Conservation (phyloP, 78 protist genomes). For the Acrasis kona region DNA sequence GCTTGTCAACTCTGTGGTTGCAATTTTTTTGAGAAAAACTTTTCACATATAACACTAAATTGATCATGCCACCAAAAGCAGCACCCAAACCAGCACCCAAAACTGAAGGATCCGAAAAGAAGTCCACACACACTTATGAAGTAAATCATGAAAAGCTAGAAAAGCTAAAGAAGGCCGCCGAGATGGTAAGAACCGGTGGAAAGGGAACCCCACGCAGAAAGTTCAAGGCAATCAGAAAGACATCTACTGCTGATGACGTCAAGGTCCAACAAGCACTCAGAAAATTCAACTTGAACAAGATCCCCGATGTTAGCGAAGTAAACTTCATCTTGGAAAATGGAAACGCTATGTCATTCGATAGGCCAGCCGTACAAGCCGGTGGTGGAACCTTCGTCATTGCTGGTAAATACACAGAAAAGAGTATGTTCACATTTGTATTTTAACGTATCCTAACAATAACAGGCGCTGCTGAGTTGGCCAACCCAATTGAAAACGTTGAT, state of each 20-base stretch:
- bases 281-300: background rate
- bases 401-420: background rate
- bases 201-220: conserved; percentile 12
- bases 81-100: too few relatives aligned
- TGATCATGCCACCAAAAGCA: too few relatives aligned
- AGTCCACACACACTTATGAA: background rate
- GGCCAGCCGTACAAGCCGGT: background rate
- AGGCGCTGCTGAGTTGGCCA: too few relatives aligned
- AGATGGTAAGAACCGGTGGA: conserved; percentile 15
- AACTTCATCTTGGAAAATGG: conserved; percentile 3
- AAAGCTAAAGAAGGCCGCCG: background rate
- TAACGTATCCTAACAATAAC: too few relatives aligned
- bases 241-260: background rate
- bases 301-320: conserved; percentile 11
- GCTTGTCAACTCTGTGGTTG: too few relatives aligned
- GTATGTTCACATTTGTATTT: too few relatives aligned
- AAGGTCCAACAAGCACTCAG: conserved; percentile 1
- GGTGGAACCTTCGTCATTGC: background rate
- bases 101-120: background rate
- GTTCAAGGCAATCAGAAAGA: background rate
- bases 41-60: too few relatives aligned
- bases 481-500: too few relatives aligned
- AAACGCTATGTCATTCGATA: background rate
- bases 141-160: background rate
- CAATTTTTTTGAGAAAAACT: too few relatives aligned